Conservation (phyloP, 345 rosid species). For the Iberis pinnata region DNA sequence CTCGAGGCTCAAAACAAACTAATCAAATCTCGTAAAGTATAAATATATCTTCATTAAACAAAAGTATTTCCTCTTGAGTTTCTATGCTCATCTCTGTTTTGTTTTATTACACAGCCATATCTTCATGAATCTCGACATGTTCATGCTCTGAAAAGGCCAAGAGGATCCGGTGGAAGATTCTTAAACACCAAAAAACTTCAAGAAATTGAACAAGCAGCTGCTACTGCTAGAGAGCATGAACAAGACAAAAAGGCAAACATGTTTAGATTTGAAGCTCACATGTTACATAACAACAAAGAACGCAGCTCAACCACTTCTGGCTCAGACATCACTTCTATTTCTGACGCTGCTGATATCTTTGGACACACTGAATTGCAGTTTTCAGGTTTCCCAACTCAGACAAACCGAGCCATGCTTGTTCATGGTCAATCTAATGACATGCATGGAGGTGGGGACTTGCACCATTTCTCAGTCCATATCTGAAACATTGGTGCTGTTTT, state of each 20-base stretch:
- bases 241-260: constrained; percentile 4
- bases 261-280: constrained; percentile 37
- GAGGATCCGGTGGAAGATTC: constrained; percentile 84
- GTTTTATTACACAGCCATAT: constrained; percentile 47
- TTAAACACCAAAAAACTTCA: constrained; percentile 51
- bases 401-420: constrained; percentile 24
- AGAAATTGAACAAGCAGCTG: constrained; percentile 31
- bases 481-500: constrained; percentile 37
- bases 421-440: constrained; percentile 33
- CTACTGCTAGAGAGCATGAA: constrained; percentile 19
- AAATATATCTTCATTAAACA: neutral
- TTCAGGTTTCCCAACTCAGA: constrained; percentile 39
- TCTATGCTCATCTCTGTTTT: constrained; percentile 18
- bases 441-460: constrained; percentile 38
- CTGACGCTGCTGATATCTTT: constrained; percentile 40
- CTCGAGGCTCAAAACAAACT: constrained; percentile 74
- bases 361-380: constrained; percentile 46
- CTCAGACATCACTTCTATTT: constrained; percentile 43
- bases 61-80: neutral
- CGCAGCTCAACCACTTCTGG: constrained; percentile 41
- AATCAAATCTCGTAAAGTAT: constrained; percentile 60
- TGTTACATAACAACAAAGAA: constrained; percentile 30
- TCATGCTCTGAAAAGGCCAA: constrained; percentile 73
- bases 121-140: constrained; percentile 86
- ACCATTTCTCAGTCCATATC: constrained; percentile 36